phyloP scores from a whole-genome alignment of 352 stramenopile species.

The Hyaloperonospora brassicae region DNA sequence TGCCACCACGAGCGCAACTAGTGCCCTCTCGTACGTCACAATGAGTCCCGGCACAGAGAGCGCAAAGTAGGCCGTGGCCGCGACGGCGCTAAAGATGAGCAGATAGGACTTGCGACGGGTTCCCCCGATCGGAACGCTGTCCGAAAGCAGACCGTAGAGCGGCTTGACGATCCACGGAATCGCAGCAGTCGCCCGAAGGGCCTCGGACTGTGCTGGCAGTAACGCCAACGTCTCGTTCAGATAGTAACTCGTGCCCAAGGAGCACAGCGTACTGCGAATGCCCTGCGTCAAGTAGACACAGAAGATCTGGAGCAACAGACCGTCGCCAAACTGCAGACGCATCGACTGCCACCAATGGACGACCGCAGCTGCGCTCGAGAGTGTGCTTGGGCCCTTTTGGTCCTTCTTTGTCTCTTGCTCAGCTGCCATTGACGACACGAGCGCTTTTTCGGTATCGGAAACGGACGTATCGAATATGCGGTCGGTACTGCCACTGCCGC shows the following conservation, averaged over 20 bases:
- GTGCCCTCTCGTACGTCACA: constrained; percentile 40
- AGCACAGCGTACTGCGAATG: constrained; percentile 68
- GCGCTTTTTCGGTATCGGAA: neutral
- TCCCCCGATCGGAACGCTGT: constrained; percentile 66
- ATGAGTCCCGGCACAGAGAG: constrained; percentile 55
- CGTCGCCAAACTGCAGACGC: constrained; percentile 59
- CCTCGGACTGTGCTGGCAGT: constrained; percentile 53
- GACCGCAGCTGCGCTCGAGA: constrained; percentile 32
- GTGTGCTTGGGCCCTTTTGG: constrained; percentile 2
- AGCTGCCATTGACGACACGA: constrained; percentile 1
- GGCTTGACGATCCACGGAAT: constrained; percentile 82
- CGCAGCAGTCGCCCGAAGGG: constrained; percentile 50
- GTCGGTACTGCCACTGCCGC: constrained; percentile 7
- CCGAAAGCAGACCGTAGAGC: constrained; percentile 68
- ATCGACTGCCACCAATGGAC: constrained; percentile 53
- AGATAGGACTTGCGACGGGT: constrained; percentile 74
- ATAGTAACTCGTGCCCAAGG: constrained; percentile 70
- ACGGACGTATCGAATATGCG: constrained; percentile 12
- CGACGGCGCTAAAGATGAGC: constrained; percentile 61
- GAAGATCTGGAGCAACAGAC: constrained; percentile 69
- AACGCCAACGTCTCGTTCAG: constrained; percentile 69
- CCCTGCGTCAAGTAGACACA: constrained; percentile 82
- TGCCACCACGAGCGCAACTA: constrained; percentile 58
- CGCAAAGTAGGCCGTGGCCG: constrained; percentile 46
- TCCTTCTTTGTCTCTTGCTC: constrained; percentile 16